Conservation (phyloP, 202 grass and related monocot species). For the Schoenoplectus triqueter region DNA sequence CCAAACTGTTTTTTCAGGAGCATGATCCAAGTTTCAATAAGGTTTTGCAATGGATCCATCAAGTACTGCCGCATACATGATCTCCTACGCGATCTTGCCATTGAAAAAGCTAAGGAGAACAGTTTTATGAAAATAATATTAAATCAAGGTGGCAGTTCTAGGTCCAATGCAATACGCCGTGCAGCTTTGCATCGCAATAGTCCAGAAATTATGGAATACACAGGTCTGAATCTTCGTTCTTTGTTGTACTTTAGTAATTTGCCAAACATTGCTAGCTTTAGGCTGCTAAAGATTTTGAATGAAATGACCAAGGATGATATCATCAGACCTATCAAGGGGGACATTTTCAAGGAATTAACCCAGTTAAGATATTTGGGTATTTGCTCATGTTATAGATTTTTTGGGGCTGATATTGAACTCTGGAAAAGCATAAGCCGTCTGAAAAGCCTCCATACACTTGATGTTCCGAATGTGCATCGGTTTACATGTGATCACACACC, state of each 20-base stretch:
- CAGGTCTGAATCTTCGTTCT: conserved; percentile 11
- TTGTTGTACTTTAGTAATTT: conserved; percentile 17
- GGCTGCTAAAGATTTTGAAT: conserved; percentile 20
- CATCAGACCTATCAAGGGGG: not conserved
- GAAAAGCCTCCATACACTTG: conserved; percentile 9
- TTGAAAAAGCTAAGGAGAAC: conserved; percentile 45
- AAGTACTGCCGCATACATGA: conserved; percentile 58
- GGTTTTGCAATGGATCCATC: conserved; percentile 47
- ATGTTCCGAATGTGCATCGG: not conserved
- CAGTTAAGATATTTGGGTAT: conserved; percentile 26
- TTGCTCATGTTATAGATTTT: not conserved
- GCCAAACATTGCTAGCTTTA: conserved; percentile 9
- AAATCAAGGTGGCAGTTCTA: conserved; percentile 22
- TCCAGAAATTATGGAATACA: conserved; percentile 6
- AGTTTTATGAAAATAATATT: conserved; percentile 41
- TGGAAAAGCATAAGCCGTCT: not conserved
- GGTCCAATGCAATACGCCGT: conserved; percentile 4
- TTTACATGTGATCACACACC: not conserved
- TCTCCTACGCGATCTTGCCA: conserved; percentile 56
- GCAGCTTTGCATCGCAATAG: conserved; percentile 31
- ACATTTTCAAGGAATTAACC: not conserved
- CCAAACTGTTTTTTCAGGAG: conserved; percentile 23
- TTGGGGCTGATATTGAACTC: conserved; percentile 5
- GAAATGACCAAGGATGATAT: not conserved
- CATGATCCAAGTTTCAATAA: conserved; percentile 49